Percentiles rank a stretch among this genome's conserved stretches.
These are phyloP conservation scores for Macaranga tanarius DNA, from an alignment of 441 rosid genomes.

Conservation along the genomic window DNA sequence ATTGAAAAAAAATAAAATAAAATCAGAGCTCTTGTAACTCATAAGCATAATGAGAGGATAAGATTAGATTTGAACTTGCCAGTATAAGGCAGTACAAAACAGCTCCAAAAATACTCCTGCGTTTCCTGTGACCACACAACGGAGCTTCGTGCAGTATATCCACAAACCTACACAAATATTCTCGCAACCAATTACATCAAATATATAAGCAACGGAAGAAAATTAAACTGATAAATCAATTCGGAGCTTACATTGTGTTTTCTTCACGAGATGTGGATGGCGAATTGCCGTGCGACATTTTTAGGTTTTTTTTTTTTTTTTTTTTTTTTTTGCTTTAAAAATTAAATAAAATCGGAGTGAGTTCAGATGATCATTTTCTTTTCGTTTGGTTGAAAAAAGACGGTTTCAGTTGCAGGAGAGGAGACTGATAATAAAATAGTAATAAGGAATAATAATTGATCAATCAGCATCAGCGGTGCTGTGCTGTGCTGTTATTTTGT, in stretches of 20 bases:
- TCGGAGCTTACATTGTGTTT: conserved; percentile 55
- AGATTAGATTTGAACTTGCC: conserved; percentile 42
- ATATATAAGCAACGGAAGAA: neutral
- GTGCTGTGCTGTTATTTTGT: no score
- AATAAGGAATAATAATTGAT: no score
- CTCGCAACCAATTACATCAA: neutral
- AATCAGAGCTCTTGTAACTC: neutral
- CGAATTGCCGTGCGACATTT: conserved; percentile 57
- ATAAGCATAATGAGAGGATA: no score
- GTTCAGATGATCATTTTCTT: conserved; percentile 3
- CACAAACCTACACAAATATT: conserved; percentile 56
- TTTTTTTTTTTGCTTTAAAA: neutral
- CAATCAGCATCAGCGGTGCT: no score
- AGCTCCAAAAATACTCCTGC: conserved; percentile 70
- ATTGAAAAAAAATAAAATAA: conserved; percentile 2
- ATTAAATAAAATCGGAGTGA: no score
- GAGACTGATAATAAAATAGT: no score
- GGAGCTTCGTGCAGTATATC: conserved; percentile 96
- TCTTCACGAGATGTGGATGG: conserved; percentile 55
- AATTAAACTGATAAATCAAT: neutral
- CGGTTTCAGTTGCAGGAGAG: neutral
- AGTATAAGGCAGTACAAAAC: conserved; percentile 61
- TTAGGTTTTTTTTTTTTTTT: neutral
- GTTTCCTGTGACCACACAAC: conserved; percentile 75
- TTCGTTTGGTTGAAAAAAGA: neutral